A percentile compares a stretch with the other conserved stretches of the same genome.
Evolutionary conservation across 257 asterid genomes (phyloP).

Genomic region (Mitragyna speciosa): DNA sequence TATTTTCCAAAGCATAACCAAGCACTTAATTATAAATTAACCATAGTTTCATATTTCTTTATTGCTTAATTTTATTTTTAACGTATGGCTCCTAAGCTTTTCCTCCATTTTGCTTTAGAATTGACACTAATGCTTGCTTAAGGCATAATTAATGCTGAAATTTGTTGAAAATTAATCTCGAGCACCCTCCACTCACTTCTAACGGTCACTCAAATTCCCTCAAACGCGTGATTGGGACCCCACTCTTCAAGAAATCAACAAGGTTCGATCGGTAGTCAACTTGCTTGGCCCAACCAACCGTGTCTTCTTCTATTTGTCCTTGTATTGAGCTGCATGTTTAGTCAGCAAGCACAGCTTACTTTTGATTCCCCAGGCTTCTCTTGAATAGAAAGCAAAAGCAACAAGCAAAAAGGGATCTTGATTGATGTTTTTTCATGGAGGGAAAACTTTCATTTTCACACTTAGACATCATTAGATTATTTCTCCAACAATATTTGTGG

Average conservation of each 20-base stretch:
- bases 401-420: background rate
- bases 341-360: background rate
- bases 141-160: background rate
- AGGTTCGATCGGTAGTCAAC: conserved; percentile 20
- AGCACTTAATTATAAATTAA: background rate
- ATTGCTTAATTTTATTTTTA: too few species aligned
- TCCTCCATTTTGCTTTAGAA: background rate
- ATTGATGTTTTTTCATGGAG: background rate
- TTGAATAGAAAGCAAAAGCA: background rate
- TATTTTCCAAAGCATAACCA: background rate
- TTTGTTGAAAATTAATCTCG: conserved; percentile 23
- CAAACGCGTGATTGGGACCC: conserved; percentile 31
- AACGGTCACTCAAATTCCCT: conserved; percentile 46
- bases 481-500: too few species aligned
- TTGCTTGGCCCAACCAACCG: conserved; percentile 36
- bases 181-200: conserved; percentile 39
- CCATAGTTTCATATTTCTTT: background rate
- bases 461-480: too few species aligned
- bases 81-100: background rate
- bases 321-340: conserved; percentile 1
- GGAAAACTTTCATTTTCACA: background rate
- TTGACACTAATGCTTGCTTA: background rate
- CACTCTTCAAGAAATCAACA: conserved; percentile 13
- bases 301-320: conserved; percentile 45
- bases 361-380: background rate